Conservation (phyloP, 345 rosid species). For the Boechera stricta region DNA sequence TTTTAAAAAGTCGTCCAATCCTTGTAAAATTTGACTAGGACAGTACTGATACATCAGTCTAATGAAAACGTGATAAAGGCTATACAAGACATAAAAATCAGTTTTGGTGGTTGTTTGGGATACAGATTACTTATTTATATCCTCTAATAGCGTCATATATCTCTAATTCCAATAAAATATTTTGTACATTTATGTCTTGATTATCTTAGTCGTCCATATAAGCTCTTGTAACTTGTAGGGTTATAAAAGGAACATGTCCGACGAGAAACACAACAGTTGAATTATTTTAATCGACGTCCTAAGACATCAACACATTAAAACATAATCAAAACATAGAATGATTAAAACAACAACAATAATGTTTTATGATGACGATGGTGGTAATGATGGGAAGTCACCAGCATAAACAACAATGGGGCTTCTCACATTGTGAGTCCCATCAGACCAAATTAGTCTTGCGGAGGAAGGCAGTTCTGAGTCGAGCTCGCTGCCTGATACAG, state of each 20-base stretch:
- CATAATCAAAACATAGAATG: neutral
- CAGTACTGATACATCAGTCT: too few relatives aligned
- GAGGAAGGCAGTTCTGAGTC: conserved; percentile 22
- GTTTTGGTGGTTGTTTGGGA: neutral
- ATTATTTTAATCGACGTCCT: neutral
- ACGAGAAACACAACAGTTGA: neutral
- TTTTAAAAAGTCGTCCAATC: too few relatives aligned
- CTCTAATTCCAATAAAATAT: too few relatives aligned
- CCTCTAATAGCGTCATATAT: too few relatives aligned
- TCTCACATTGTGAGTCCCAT: conserved; percentile 45
- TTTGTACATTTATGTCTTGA: too few relatives aligned
- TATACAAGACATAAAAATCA: too few relatives aligned
- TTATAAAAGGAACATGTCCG: neutral
- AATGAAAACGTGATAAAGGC: too few relatives aligned
- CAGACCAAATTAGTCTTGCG: conserved; percentile 47
- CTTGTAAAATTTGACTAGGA: too few relatives aligned
- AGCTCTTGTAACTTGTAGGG: neutral
- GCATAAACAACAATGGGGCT: conserved; percentile 45
- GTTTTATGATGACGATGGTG: conserved; percentile 15
- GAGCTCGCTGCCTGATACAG: conserved; percentile 15
- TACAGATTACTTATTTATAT: neutral
- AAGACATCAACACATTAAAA: conserved; percentile 2
- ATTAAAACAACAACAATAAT: neutral
- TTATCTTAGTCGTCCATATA: too few relatives aligned
- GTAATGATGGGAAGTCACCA: neutral